Percentiles rank a stretch among this genome's conserved stretches.
Evolutionary conservation across 2,329 filamentous ascomycete genomes (phyloP).

Genomic region (Colletotrichum truncatum): DNA sequence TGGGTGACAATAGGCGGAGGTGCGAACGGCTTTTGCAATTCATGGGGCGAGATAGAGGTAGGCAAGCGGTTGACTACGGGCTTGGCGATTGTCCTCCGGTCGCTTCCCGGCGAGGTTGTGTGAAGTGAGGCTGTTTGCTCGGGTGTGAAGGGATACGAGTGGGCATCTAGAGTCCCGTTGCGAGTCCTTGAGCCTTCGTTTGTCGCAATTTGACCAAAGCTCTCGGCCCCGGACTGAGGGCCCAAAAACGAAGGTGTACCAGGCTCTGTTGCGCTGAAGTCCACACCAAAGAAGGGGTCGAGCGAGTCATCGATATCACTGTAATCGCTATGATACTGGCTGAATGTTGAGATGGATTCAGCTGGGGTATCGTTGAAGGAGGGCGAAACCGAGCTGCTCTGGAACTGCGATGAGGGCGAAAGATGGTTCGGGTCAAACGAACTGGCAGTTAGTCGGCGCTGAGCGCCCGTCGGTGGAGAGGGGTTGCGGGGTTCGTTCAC

Average conservation of each 20-base stretch:
- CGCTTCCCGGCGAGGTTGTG: slow-evolving; percentile 51
- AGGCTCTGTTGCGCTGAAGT: slow-evolving; percentile 54
- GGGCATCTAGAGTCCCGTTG: slow-evolving; percentile 33
- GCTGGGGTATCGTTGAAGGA: slow-evolving; percentile 50
- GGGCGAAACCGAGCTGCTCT: slow-evolving; percentile 51
- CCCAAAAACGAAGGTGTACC: slow-evolving; percentile 57
- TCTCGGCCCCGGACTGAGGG: slow-evolving; percentile 29
- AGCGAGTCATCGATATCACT: slow-evolving; percentile 53
- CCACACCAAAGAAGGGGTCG: slow-evolving; percentile 61
- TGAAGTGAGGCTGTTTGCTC: slow-evolving; percentile 59
- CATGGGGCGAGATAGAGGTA: slow-evolving; percentile 51
- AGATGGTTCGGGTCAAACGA: slow-evolving; percentile 49
- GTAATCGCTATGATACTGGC: slow-evolving; percentile 60
- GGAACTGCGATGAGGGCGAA: slow-evolving; percentile 53
- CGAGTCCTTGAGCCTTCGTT: slow-evolving; percentile 14
- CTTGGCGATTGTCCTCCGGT: slow-evolving; percentile 38
- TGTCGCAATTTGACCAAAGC: slow-evolving; percentile 28
- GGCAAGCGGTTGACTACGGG: slow-evolving; percentile 36
- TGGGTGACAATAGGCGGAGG: slow-evolving; percentile 40
- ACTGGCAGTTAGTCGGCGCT: slow-evolving; percentile 39
- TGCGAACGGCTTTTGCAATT: slow-evolving; percentile 51
- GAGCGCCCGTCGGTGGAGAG: slow-evolving; percentile 35
- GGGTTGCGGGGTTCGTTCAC: slow-evolving; percentile 43
- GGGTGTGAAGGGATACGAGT: slow-evolving; percentile 58
- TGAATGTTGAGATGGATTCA: slow-evolving; percentile 57